Conservation (phyloP, 371 early-diverging fungal genomes). For the Mortierella sp. region DNA sequence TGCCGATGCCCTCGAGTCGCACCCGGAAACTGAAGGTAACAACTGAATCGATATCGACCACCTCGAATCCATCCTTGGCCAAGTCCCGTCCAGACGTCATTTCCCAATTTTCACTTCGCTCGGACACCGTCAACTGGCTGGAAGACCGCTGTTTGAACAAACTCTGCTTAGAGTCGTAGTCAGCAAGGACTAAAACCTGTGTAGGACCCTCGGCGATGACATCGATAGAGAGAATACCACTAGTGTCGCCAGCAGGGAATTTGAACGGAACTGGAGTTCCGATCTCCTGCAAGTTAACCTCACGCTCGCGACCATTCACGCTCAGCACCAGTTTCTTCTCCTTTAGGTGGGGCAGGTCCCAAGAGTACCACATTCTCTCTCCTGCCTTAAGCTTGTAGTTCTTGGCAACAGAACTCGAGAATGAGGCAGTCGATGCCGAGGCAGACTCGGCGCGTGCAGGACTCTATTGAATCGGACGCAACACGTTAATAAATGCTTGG, state of each 20-base stretch:
- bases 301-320: conserved; percentile 79
- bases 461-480: conserved; percentile 12
- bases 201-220: conserved; percentile 88
- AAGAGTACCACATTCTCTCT: conserved; percentile 86
- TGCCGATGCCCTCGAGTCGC: conserved; percentile 88
- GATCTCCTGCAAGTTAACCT: conserved; percentile 90
- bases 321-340: conserved; percentile 81
- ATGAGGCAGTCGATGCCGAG: conserved; percentile 29
- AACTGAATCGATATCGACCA: conserved; percentile 65
- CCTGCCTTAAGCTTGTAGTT: conserved; percentile 73
- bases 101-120: conserved; percentile 35
- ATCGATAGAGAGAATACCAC: conserved; percentile 80
- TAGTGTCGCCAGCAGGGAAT: conserved; percentile 65
- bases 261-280: conserved; percentile 89
- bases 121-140: conserved; percentile 38
- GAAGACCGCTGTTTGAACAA: conserved; percentile 61
- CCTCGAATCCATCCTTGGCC: conserved; percentile 68
- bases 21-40: conserved; percentile 74
- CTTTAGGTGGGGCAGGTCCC: conserved; percentile 89
- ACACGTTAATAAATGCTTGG: not conserved
- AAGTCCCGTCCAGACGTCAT: conserved; percentile 29
- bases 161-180: conserved; percentile 74
- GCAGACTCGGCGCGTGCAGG: conserved; percentile 24
- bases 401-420: conserved; percentile 41
- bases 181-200: conserved; percentile 80